phyloP scores from a whole-genome alignment of 1,284 basidiomycete genomes.

The Somion occarium region DNA sequence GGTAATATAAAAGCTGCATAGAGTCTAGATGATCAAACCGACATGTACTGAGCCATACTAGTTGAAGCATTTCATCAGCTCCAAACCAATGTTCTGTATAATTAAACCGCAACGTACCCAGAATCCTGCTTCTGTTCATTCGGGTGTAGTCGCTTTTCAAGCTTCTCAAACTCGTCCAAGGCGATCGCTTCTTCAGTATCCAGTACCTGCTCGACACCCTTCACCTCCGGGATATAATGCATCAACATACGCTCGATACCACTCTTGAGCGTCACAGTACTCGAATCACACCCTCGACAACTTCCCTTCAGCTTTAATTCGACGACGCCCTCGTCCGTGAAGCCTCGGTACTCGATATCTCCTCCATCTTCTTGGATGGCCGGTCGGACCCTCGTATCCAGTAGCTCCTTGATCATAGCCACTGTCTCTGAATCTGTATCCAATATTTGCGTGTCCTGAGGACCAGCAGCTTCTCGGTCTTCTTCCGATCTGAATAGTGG shows the following conservation, averaged over 20 bases:
- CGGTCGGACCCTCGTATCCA: constrained; percentile 93
- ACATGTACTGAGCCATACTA: constrained; percentile 78
- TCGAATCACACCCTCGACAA: constrained; percentile 91
- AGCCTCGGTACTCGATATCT: constrained; percentile 82
- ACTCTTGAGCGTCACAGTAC: constrained; percentile 91
- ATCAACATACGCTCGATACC: constrained; percentile 98
- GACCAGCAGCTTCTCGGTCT: constrained; percentile 74
- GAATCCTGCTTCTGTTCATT: constrained; percentile 39
- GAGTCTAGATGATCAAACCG: constrained; percentile 26
- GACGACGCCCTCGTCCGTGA: constrained; percentile 58
- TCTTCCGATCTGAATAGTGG: constrained; percentile 81
- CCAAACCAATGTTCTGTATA: constrained; percentile 3
- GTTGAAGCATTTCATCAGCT: constrained; percentile 9
- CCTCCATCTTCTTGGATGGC: constrained; percentile 97
- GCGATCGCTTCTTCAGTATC: constrained; percentile 91
- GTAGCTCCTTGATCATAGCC: constrained; percentile 97
- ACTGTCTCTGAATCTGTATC: constrained; percentile 97
- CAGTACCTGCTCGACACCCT: constrained; percentile 93
- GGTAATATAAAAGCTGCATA: neutral
- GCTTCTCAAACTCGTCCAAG: constrained; percentile 86
- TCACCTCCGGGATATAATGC: constrained; percentile 98
- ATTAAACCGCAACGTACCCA: constrained; percentile 30
- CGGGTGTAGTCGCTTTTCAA: constrained; percentile 72
- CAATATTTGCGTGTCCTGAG: constrained; percentile 93
- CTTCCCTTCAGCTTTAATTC: constrained; percentile 91